phyloP scores from a whole-genome alignment of 306 rosid genomes.

The Dalbergia cochinchinensis region DNA sequence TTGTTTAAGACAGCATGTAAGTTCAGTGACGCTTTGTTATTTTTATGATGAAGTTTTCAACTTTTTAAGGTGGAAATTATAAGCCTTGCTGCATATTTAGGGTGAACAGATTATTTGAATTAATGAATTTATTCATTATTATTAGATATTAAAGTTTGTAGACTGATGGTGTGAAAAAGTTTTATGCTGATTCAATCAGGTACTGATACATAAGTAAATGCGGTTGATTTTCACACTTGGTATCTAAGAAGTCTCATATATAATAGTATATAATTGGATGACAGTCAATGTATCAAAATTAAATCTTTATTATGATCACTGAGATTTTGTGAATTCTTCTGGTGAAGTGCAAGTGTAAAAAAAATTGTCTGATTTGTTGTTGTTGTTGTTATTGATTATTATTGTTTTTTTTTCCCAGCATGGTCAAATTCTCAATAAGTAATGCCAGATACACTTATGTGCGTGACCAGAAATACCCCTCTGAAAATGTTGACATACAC shows the following conservation, averaged over 20 bases:
- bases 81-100: not conserved
- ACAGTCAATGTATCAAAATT: too few species aligned
- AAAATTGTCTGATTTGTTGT: slow-evolving; percentile 7
- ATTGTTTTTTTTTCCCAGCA: slow-evolving; percentile 42
- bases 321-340: not conserved
- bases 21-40: not conserved
- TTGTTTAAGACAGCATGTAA: not conserved
- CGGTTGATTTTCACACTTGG: too few species aligned
- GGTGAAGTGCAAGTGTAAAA: slow-evolving; percentile 36
- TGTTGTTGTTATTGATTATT: not conserved
- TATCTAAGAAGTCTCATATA: too few species aligned
- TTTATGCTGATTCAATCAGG: too few species aligned
- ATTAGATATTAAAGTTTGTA: not conserved
- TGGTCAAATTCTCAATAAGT: slow-evolving; percentile 64
- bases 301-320: not conserved
- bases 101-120: not conserved
- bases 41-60: not conserved
- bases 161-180: too few species aligned
- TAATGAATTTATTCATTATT: not conserved
- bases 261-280: too few species aligned
- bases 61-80: not conserved
- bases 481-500: slow-evolving; percentile 70
- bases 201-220: too few species aligned
- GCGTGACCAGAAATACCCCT: slow-evolving; percentile 65
- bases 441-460: slow-evolving; percentile 63